A percentile compares a stretch with the other conserved stretches of the same genome.
phyloP scores from a whole-genome alignment of 139 green algal genomes.

The Chara braunii region DNA sequence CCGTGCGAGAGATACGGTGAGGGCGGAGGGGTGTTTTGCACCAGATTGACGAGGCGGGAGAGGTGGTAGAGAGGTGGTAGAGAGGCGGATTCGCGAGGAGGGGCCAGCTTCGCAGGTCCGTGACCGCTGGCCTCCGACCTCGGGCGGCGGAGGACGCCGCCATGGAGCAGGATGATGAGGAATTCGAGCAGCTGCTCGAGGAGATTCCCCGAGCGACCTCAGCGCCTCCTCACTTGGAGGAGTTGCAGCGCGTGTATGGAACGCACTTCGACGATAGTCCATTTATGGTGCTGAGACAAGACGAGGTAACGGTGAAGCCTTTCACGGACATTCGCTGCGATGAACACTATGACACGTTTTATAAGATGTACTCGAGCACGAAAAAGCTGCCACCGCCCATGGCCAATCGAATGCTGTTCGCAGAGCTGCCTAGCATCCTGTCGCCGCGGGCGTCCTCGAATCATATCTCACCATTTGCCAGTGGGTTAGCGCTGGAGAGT shows the following conservation, averaged over 20 bases:
- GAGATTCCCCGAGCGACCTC: constrained; percentile 39
- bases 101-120: no score
- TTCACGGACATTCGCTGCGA: constrained; percentile 35
- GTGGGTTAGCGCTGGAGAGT: constrained; percentile 6
- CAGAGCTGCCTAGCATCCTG: constrained; percentile 2
- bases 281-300: constrained; percentile 1
- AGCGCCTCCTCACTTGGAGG: constrained; percentile 35
- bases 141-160: no score
- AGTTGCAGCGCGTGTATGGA: constrained; percentile 36
- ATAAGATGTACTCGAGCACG: constrained; percentile 26
- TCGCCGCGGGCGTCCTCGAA: background rate
- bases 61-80: no score
- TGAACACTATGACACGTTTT: constrained; percentile 36
- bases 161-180: constrained; percentile 10
- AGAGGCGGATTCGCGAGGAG: no score
- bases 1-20: no score
- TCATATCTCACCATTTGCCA: constrained; percentile 23
- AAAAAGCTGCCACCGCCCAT: constrained; percentile 38
- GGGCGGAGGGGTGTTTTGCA: no score
- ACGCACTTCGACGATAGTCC: constrained; percentile 8
- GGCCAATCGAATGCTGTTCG: constrained; percentile 25
- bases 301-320: constrained; percentile 28
- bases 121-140: no score
- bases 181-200: constrained; percentile 34
- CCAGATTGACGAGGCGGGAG: no score